Evolutionary conservation across 352 stramenopile species (phyloP), one percentile per base, ranked within the genome.

Genomic region (Lagenidium giganteum): DNA sequence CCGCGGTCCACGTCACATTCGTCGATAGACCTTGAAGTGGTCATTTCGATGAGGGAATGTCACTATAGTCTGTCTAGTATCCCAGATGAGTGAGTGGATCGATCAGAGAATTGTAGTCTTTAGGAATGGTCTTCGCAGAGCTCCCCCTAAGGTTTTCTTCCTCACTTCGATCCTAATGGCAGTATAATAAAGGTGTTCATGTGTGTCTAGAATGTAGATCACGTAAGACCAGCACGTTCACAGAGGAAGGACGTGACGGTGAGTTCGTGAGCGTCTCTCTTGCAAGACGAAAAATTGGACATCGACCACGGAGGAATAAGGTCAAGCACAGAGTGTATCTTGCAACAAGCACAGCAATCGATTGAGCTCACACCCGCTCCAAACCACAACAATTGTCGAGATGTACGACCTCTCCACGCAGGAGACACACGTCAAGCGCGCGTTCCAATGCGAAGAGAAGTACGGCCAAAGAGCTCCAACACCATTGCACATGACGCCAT

Each of bases 91-190:
- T 1, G 31, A 37, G 9, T 8, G 52, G 47, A 84, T 87, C 74
- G 77, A 89, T 89, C 77, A 87, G 77, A 89, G 77, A 89, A 89
- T 89, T 89, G 77, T 89, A 89, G 77, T 89, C 77, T 59, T 78
- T 87, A 70, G 69, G 74, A 49, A 38, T 64, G 39, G 48, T 89
- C 76, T 70, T 85, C 47, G 66, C 77, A 59, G 51, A 71, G 74
- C 72, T 86, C 73, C 61, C 83, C 68, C 73, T 45, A 79, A 70
- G 38, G 61, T 68, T 61, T 76, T 76, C 48, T 82, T 85, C 76
- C 61, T 87, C 76, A 89, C 60, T 61, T 87, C 76, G 69, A 83
- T 71, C 44, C 41, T 28, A 13, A 13, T 45, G 11, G 37, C 13
- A 28, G 42, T 28, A 47, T 18, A 31, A 37, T 26, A 17, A 33